Evolutionary conservation across 2,329 filamentous ascomycete species (phyloP), one percentile per base, ranked within the genome.

Genomic region (Colletotrichum falcatum): DNA sequence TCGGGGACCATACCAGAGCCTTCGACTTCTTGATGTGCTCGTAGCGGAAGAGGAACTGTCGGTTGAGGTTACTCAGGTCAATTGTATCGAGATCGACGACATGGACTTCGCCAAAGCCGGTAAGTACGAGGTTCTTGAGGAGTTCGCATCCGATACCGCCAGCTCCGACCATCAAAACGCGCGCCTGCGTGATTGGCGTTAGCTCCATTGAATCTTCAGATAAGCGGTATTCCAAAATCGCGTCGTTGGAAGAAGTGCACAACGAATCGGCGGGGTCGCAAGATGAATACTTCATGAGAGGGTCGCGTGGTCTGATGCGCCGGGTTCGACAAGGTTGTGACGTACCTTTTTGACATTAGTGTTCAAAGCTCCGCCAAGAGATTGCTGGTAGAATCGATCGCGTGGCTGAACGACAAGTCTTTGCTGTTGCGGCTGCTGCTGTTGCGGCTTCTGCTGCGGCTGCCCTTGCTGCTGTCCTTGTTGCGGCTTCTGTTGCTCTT

Each of bases 21-120:
- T 99, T 99, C 1, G 95, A 90, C 81, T 97, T 97, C 82, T 98
- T 98, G 82, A 99, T 98, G 78, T 99, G 96, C 79, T 98, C 95
- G 77, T 95, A 92, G 72, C 95, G 90, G 81, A 99, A 99, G 58
- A 99, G 90, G 77, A 99, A 99, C 81, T 99, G 96, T 65, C 96
- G 93, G 77, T 99, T 99, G 61, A 99, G 88, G 79, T 99, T 99
- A 83, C 94, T 97, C 28, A 99, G 87, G 79, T 99, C 96, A 83
- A 99, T 98, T 1, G 96, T 99, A 81, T 99, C 96, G 71, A 99
- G 92, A 81, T 99, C 96, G 75, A 99, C 94, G 55, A 98, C 91
- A 81, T 97, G 93, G 61, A 98, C 91, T 82, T 97, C 93, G 74
- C 94, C 94, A 76, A 97, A 99, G 74, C 95, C 95, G 53, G 91